These are phyloP conservation scores for Amylocystis lapponica DNA, from an alignment of 768 basidiomycete genomes.

Conservation along the genomic window DNA sequence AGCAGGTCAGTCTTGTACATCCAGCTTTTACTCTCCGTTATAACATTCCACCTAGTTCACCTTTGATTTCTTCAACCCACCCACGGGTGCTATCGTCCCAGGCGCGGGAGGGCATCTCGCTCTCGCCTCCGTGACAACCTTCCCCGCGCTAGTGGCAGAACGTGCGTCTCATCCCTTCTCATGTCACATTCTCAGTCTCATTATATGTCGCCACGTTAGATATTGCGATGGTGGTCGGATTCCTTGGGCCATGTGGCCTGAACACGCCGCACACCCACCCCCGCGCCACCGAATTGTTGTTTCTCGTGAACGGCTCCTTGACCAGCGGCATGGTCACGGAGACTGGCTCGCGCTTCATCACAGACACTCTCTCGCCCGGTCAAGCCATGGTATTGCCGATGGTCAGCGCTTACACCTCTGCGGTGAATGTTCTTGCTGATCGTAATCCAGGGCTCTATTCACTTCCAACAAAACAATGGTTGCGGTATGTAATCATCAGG, in stretches of 20 bases:
- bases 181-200: neutral
- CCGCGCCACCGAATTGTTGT: conserved; percentile 29
- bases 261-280: conserved; percentile 33
- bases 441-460: conserved; percentile 23
- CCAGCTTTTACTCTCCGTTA: neutral
- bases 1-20: conserved; percentile 6
- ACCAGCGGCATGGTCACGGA: conserved; percentile 22
- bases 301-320: conserved; percentile 24
- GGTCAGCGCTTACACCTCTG: conserved; percentile 2
- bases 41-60: conserved; percentile 14
- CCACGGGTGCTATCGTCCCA: conserved; percentile 6
- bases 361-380: conserved; percentile 18
- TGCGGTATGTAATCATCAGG: conserved; percentile 10
- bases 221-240: conserved; percentile 22
- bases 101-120: conserved; percentile 22
- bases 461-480: conserved; percentile 23
- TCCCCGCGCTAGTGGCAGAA: conserved; percentile 24
- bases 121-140: conserved; percentile 18
- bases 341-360: conserved; percentile 25
- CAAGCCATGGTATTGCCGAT: conserved; percentile 20
- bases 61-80: conserved; percentile 24
- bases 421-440: no score
- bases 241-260: conserved; percentile 27
- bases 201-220: no score
- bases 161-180: conserved; percentile 6